A percentile compares a stretch with the other conserved stretches of the same genome.
These are phyloP conservation scores for Pythium sp. DNA, from an alignment of 352 stramenopile genomes.

Conservation along the genomic window DNA sequence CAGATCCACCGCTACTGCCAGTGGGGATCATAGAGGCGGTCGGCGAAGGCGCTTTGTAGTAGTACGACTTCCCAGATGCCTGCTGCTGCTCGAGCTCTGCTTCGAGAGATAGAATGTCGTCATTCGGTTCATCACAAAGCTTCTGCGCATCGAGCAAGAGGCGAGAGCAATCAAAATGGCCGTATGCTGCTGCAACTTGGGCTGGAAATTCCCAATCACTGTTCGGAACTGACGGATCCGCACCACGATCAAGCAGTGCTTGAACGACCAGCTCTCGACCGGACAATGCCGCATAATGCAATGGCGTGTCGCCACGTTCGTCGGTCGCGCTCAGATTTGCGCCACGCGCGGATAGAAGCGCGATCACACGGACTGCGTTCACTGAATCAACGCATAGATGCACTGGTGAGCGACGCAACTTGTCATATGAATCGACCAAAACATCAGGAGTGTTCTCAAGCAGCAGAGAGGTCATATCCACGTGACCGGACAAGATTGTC, in stretches of 20 bases:
- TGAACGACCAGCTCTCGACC: constrained; percentile 38
- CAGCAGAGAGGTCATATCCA: constrained; percentile 30
- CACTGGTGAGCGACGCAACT: constrained; percentile 30
- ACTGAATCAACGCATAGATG: constrained; percentile 40
- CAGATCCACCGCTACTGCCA: background rate
- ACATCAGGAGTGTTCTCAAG: constrained; percentile 22
- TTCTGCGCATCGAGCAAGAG: constrained; percentile 32
- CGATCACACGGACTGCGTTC: constrained; percentile 18
- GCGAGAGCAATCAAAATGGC: constrained; percentile 48
- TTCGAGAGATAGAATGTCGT: constrained; percentile 20
- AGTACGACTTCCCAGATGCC: constrained; percentile 24
- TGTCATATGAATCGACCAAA: constrained; percentile 28
- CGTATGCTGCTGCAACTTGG: constrained; percentile 40
- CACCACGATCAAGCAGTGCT: constrained; percentile 40
- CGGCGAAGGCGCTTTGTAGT: constrained; percentile 24
- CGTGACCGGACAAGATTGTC: constrained; percentile 33
- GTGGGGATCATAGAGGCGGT: constrained; percentile 6
- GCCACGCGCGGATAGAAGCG: constrained; percentile 28
- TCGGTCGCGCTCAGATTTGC: constrained; percentile 48
- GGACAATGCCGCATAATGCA: constrained; percentile 65
- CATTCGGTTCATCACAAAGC: background rate
- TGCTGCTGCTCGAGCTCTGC: constrained; percentile 34
- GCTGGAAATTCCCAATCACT: constrained; percentile 54
- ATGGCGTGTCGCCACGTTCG: constrained; percentile 58
- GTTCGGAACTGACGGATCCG: constrained; percentile 45